Percentiles rank a stretch among this genome's conserved stretches.
phyloP scores from a whole-genome alignment of 2,329 filamentous ascomycete genomes.

The Talaromyces sp. region DNA sequence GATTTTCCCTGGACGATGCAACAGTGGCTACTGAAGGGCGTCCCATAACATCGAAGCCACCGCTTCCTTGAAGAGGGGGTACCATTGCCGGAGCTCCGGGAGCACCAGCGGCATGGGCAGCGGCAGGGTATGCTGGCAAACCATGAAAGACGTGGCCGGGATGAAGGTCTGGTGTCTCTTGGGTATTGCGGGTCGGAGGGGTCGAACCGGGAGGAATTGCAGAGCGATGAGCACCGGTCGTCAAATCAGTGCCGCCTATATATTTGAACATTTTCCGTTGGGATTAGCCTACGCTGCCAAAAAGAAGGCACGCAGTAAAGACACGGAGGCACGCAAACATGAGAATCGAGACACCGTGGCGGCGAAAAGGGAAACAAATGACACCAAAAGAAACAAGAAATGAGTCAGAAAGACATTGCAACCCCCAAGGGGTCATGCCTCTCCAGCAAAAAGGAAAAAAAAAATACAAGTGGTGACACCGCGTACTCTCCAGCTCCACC shows the following conservation, averaged over 20 bases:
- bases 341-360: not conserved
- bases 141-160: constrained; percentile 69
- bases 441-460: constrained; percentile 10
- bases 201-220: constrained; percentile 45
- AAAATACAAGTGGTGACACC: constrained; percentile 8
- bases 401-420: constrained; percentile 9
- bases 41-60: constrained; percentile 40
- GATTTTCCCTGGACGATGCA: constrained; percentile 16
- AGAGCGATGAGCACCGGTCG: constrained; percentile 53
- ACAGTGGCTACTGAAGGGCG: constrained; percentile 30
- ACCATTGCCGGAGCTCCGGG: constrained; percentile 56
- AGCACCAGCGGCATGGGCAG: constrained; percentile 47
- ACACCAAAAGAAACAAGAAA: constrained; percentile 13
- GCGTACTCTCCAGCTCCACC: constrained; percentile 18
- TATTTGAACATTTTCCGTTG: constrained; percentile 14
- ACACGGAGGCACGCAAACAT: not conserved
- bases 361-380: constrained; percentile 8
- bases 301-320: constrained; percentile 6
- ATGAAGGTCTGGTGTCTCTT: constrained; percentile 62
- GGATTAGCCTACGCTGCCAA: constrained; percentile 40
- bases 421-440: not conserved
- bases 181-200: constrained; percentile 37
- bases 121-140: constrained; percentile 60
- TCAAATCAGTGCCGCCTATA: constrained; percentile 35
- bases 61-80: constrained; percentile 54